These are phyloP conservation scores for Punica granatum DNA, from an alignment of 345 rosid genomes.

Conservation along the genomic window DNA sequence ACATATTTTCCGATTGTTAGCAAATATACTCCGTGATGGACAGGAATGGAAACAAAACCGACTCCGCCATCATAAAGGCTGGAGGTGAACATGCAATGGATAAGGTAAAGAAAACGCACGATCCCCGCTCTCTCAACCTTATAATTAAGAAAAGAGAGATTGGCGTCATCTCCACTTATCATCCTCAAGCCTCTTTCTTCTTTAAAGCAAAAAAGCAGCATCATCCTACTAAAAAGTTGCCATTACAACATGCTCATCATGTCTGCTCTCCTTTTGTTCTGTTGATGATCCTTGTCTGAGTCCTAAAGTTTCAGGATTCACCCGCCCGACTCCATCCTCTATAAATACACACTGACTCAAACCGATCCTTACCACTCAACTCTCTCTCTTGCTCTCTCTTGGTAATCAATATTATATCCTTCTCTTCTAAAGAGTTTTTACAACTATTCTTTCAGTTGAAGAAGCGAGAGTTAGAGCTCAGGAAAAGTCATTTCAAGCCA, in stretches of 20 bases:
- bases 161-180: neutral
- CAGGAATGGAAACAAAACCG: no score
- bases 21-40: no score
- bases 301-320: neutral
- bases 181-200: neutral
- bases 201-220: neutral
- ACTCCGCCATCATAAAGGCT: no score
- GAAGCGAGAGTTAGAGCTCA: neutral
- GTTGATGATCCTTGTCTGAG: slow-evolving; percentile 2
- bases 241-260: neutral
- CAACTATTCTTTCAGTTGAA: neutral
- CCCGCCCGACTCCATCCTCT: neutral
- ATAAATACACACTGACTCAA: neutral
- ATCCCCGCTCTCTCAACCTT: no score
- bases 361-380: neutral
- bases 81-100: neutral
- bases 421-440: neutral
- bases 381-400: neutral
- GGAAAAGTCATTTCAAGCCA: neutral
- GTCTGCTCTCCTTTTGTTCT: neutral
- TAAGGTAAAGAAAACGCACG: no score
- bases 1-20: no score
- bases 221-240: neutral
- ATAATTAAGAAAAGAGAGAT: neutral
- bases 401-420: neutral